These are phyloP conservation scores for Aureobasidium lini DNA, from an alignment of 2,329 filamentous ascomycete genomes.

Conservation along the genomic window DNA sequence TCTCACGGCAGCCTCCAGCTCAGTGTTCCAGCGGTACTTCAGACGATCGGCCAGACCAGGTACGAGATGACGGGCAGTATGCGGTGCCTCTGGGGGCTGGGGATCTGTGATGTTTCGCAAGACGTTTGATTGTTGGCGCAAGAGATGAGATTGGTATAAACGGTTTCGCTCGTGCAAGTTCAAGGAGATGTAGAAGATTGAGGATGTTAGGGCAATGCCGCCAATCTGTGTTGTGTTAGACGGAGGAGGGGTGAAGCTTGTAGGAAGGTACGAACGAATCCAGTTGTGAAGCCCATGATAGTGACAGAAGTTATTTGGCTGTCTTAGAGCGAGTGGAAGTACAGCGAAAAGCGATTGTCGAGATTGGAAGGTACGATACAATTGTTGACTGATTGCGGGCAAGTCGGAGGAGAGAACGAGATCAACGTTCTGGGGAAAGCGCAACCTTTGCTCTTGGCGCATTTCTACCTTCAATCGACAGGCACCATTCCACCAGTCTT, in stretches of 20 bases:
- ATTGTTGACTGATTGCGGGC: slow-evolving; percentile 4
- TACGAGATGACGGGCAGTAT: slow-evolving; percentile 31
- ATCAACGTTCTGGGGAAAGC: not conserved
- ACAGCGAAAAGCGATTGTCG: not conserved
- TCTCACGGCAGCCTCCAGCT: slow-evolving; percentile 37
- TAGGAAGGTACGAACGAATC: slow-evolving; percentile 36
- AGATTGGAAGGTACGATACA: not conserved
- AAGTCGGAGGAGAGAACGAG: not conserved
- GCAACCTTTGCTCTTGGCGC: not conserved
- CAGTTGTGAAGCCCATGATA: slow-evolving; percentile 45
- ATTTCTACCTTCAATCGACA: not conserved
- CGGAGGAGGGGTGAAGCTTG: not conserved
- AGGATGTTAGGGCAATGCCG: slow-evolving; percentile 44
- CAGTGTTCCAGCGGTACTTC: slow-evolving; percentile 44
- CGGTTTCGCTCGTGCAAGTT: slow-evolving; percentile 41
- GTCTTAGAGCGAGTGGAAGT: not conserved
- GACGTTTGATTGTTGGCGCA: slow-evolving; percentile 39
- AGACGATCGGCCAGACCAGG: slow-evolving; percentile 39
- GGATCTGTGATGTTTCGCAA: slow-evolving; percentile 39
- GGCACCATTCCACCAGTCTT: not conserved
- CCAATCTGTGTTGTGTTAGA: slow-evolving; percentile 32
- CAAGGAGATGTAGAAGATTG: slow-evolving; percentile 33
- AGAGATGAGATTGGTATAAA: slow-evolving; percentile 36
- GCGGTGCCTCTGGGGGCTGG: slow-evolving; percentile 31
- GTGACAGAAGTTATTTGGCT: not conserved